Conservation (phyloP, 257 asterid genomes). For the Nicotiana tomentosiformis region DNA sequence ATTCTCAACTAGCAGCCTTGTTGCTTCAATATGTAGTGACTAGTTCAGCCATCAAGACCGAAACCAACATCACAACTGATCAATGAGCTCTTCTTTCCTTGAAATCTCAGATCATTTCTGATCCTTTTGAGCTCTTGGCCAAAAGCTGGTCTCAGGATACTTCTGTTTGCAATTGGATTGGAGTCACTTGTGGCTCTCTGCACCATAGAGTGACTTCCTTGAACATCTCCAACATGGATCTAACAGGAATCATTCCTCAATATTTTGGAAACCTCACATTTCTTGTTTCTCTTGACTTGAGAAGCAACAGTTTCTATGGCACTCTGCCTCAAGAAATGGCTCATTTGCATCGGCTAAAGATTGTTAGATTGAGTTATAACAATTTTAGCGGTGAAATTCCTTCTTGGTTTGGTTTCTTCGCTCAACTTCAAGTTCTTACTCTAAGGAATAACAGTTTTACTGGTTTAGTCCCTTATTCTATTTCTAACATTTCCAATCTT, state of each 20-base stretch:
- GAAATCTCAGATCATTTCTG: slow-evolving; percentile 2
- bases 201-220: background rate
- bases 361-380: background rate
- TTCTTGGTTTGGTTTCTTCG: background rate
- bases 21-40: background rate
- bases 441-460: background rate
- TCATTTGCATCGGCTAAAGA: background rate
- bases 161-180: slow-evolving; percentile 16
- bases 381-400: slow-evolving; percentile 2
- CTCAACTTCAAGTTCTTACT: background rate
- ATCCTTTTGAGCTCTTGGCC: background rate
- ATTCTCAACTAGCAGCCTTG: background rate
- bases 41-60: background rate
- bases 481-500: background rate
- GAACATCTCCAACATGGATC: background rate
- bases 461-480: background rate
- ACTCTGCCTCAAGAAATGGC: background rate
- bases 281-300: slow-evolving; percentile 9
- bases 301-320: background rate
- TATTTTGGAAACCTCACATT: slow-evolving; percentile 2
- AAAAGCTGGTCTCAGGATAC: slow-evolving; percentile 9
- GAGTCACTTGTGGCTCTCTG: slow-evolving; percentile 14
- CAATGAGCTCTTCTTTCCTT: slow-evolving; percentile 4
- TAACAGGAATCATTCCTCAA: slow-evolving; percentile 2
- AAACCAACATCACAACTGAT: slow-evolving; percentile 11